Conservation (phyloP, 371 early-diverging fungal species). For the Phascolomyces articulosus region DNA sequence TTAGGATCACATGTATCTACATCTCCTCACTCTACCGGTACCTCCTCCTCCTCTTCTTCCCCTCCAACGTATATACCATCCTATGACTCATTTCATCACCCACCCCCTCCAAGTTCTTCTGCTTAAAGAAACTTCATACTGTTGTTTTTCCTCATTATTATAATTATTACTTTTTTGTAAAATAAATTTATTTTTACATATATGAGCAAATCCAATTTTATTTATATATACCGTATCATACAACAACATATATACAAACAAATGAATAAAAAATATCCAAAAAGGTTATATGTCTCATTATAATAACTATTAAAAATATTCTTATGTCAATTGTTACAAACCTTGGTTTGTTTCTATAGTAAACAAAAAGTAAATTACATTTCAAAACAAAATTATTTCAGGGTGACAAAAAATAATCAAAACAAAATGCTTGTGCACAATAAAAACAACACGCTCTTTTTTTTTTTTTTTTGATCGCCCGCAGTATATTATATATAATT, state of each 20-base stretch:
- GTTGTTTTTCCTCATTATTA: no score
- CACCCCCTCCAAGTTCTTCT: neutral
- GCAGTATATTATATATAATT: neutral
- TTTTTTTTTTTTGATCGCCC: neutral
- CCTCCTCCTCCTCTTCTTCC: neutral
- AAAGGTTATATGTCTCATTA: no score
- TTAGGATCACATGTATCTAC: neutral
- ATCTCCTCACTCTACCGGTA: neutral
- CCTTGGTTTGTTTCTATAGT: neutral
- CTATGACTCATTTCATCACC: neutral
- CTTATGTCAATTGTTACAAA: slow-evolving; percentile 1
- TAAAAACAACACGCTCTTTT: no score
- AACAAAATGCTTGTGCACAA: neutral
- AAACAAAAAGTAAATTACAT: neutral
- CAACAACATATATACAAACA: no score
- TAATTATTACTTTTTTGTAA: no score
- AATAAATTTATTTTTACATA: no score
- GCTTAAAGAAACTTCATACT: neutral
- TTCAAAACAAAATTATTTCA: neutral
- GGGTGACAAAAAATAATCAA: no score
- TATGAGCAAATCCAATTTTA: no score
- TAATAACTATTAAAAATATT: no score
- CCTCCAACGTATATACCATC: neutral
- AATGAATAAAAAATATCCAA: no score
- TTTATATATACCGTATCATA: no score